Percentiles rank a stretch among this genome's conserved stretches.
Conservation (phyloP, 1,284 basidiomycete genomes). For the Wolfiporia cocos region DNA sequence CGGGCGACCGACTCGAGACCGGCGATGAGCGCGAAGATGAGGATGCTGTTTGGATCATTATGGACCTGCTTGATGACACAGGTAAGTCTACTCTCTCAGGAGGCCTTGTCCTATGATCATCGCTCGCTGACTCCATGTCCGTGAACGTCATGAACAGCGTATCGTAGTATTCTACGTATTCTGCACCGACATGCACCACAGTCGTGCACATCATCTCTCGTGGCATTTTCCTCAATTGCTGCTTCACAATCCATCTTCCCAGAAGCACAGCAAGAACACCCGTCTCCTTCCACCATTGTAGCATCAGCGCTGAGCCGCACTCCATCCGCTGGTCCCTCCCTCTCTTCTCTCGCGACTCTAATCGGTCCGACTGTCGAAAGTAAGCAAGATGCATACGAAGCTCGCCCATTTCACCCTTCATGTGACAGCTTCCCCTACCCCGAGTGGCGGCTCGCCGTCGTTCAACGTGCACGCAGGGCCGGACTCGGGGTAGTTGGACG, state of each 20-base stretch:
- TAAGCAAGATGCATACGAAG: no score
- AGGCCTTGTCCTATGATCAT: background rate
- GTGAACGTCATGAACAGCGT: conserved; percentile 40
- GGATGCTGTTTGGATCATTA: conserved; percentile 46
- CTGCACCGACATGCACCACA: conserved; percentile 47
- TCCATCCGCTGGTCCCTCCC: background rate
- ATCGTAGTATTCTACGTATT: conserved; percentile 49
- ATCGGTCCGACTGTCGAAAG: no score
- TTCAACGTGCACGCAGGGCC: conserved; percentile 42
- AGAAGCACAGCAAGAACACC: background rate
- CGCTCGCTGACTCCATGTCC: no score
- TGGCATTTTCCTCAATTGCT: no score
- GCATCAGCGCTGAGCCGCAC: conserved; percentile 3
- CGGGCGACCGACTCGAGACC: background rate
- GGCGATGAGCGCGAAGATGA: conserved; percentile 13
- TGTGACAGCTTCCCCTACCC: conserved; percentile 41
- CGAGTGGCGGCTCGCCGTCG: conserved; percentile 49
- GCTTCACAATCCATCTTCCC: conserved; percentile 7
- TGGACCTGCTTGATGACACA: conserved; percentile 50
- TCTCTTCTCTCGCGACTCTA: background rate
- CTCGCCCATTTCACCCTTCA: no score
- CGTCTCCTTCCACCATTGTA: conserved; percentile 5
- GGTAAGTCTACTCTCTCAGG: conserved; percentile 30
- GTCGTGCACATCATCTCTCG: conserved; percentile 32
- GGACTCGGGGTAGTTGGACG: conserved; percentile 49